phyloP scores from a whole-genome alignment of 345 rosid genomes.

The Salix caprea region DNA sequence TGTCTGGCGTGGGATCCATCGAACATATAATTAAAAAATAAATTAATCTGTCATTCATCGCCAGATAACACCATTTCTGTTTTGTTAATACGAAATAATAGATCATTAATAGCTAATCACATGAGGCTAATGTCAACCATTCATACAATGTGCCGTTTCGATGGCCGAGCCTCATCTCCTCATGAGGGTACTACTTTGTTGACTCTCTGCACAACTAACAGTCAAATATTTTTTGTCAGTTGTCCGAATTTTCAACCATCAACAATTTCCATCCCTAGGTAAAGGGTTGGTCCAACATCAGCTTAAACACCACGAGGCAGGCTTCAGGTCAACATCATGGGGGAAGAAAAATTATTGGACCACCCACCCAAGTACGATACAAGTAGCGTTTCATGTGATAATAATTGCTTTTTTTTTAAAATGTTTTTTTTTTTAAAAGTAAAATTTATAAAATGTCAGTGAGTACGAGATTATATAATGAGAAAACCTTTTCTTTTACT shows the following conservation, averaged over 20 bases:
- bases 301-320: not conserved
- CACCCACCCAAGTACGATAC: no score
- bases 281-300: not conserved
- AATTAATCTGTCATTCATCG: no score
- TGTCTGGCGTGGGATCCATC: not conserved
- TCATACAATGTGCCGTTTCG: conserved; percentile 5
- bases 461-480: no score
- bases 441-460: no score
- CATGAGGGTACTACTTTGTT: not conserved
- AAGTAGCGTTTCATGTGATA: no score
- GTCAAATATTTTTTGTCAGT: not conserved
- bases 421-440: no score
- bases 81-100: not conserved
- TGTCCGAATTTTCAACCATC: not conserved
- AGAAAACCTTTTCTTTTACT: no score
- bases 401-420: no score
- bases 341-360: no score
- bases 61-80: not conserved
- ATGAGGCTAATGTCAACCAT: not conserved
- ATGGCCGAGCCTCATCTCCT: not conserved
- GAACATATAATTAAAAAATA: not conserved
- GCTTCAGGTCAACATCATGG: not conserved
- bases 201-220: not conserved
- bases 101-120: not conserved
- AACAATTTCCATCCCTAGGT: no score